Conservation (phyloP, 1,139 yeast species). For the Candida sanyaensis region DNA sequence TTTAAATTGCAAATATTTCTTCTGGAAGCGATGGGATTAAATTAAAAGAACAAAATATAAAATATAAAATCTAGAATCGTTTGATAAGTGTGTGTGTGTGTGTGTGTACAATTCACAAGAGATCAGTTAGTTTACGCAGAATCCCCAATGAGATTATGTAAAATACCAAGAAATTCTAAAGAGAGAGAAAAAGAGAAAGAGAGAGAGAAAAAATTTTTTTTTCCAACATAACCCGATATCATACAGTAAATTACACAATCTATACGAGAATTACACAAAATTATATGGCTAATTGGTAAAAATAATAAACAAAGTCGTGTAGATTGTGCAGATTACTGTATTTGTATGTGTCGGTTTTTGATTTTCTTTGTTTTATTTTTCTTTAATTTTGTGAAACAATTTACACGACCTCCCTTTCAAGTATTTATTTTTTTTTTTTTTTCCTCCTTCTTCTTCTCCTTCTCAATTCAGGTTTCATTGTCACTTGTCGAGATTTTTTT, state of each 20-base stretch:
- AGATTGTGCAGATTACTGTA: background rate
- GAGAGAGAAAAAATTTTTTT: background rate
- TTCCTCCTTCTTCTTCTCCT: too few relatives aligned
- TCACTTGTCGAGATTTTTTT: background rate
- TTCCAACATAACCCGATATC: background rate
- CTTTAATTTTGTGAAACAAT: background rate
- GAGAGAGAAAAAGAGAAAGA: too few relatives aligned
- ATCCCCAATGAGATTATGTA: background rate
- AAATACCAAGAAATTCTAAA: too few relatives aligned
- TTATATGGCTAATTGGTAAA: background rate
- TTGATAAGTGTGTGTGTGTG: too few relatives aligned
- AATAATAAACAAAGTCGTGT: slow-evolving; percentile 2
- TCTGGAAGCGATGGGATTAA: background rate
- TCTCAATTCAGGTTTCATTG: background rate
- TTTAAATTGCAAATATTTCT: too few relatives aligned
- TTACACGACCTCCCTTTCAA: background rate
- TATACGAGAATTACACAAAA: background rate
- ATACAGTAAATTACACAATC: too few relatives aligned
- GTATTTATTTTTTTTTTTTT: slow-evolving; percentile 1
- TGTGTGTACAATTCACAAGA: background rate
- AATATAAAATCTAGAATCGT: background rate
- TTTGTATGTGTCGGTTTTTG: background rate
- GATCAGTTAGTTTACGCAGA: background rate
- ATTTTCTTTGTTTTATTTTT: background rate
- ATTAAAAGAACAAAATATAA: background rate